Evolutionary conservation across 768 basidiomycete genomes (phyloP).

Genomic region (Termitomyces sp.): DNA sequence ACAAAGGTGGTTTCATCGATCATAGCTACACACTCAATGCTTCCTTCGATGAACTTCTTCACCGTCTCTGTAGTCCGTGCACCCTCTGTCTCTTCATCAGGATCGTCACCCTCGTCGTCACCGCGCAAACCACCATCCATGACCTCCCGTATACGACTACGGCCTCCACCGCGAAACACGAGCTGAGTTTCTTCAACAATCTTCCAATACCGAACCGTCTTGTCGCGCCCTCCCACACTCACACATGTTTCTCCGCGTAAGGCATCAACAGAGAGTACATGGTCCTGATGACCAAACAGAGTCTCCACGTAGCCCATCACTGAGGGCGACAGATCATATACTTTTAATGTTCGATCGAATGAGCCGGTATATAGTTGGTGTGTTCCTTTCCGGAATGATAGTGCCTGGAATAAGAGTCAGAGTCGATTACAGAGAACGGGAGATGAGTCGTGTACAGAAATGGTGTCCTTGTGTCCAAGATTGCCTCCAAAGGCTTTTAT

Average conservation of each 20-base stretch:
- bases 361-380: constrained; percentile 73
- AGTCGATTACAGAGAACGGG: background rate
- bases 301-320: constrained; percentile 95
- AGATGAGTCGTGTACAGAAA: constrained; percentile 23
- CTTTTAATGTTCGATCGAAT: constrained; percentile 84
- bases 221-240: constrained; percentile 86
- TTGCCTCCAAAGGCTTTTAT: constrained; percentile 77
- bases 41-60: constrained; percentile 77
- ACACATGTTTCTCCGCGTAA: constrained; percentile 82
- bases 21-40: constrained; percentile 90
- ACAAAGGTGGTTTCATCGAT: constrained; percentile 91
- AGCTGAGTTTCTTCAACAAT: constrained; percentile 92
- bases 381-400: constrained; percentile 76
- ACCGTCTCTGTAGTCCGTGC: constrained; percentile 23
- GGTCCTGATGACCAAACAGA: constrained; percentile 94
- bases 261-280: constrained; percentile 70
- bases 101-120: constrained; percentile 50
- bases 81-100: constrained; percentile 21
- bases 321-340: constrained; percentile 65
- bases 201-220: constrained; percentile 94
- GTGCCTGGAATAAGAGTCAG: constrained; percentile 33
- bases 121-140: constrained; percentile 70
- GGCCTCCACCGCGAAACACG: constrained; percentile 94
- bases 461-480: constrained; percentile 49
- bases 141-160: constrained; percentile 72